A percentile compares a stretch with the other conserved stretches of the same genome.
These are phyloP conservation scores for Penicillium sp. DNA, from an alignment of 2,329 filamentous ascomycete species.

Conservation along the genomic window DNA sequence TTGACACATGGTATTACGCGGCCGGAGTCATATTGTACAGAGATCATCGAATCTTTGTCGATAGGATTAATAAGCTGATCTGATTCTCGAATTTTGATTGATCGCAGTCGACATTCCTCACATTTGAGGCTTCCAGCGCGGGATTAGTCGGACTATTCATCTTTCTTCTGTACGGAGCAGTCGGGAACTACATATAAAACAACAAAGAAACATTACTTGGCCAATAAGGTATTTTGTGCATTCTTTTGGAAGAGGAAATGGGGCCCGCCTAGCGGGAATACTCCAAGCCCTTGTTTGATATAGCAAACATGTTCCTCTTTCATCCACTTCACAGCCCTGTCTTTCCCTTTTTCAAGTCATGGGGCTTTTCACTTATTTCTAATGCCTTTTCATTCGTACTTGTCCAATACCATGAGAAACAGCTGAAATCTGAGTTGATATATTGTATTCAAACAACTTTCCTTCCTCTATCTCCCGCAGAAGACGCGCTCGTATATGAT, in stretches of 20 bases:
- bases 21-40: no score
- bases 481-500: not conserved
- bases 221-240: not conserved
- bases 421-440: not conserved
- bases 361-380: not conserved
- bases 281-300: not conserved
- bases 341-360: not conserved
- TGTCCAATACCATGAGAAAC: not conserved
- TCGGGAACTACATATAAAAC: not conserved
- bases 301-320: not conserved
- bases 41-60: not conserved
- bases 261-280: not conserved
- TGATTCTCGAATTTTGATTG: not conserved
- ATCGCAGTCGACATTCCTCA: not conserved
- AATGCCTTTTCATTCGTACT: not conserved
- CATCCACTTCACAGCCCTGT: not conserved
- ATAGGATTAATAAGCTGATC: not conserved
- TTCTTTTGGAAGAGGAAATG: not conserved
- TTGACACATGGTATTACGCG: not conserved
- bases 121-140: no score
- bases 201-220: not conserved
- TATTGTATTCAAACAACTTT: not conserved
- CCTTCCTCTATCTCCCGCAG: not conserved
- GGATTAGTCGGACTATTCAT: no score
- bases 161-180: not conserved